Conservation (phyloP, 2,329 filamentous ascomycete species). For the Coniella lustricola region DNA sequence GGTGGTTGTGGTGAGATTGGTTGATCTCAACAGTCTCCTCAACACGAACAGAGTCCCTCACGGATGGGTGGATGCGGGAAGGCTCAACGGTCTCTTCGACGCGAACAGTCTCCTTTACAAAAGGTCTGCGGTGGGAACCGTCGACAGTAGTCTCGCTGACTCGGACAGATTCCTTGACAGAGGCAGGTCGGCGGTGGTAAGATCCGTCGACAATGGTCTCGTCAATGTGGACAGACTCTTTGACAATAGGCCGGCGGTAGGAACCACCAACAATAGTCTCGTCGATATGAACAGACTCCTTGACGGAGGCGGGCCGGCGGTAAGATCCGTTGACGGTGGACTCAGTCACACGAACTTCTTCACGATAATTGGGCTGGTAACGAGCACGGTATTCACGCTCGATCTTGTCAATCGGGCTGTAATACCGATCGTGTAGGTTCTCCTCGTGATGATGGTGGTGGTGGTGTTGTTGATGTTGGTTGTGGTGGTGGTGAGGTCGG, state of each 20-base stretch:
- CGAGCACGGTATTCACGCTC: constrained; percentile 61
- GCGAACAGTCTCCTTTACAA: constrained; percentile 27
- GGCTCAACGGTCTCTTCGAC: constrained; percentile 30
- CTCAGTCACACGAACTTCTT: constrained; percentile 30
- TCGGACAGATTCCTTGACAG: constrained; percentile 57
- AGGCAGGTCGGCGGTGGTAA: constrained; percentile 22
- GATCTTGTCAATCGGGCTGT: constrained; percentile 52
- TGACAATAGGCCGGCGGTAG: constrained; percentile 29
- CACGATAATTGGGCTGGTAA: constrained; percentile 43
- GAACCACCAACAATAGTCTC: constrained; percentile 27
- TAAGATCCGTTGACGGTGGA: constrained; percentile 32
- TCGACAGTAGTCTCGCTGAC: constrained; percentile 34
- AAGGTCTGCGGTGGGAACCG: constrained; percentile 27
- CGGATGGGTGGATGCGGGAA: constrained; percentile 34
- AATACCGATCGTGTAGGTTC: constrained; percentile 19
- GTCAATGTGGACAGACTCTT: constrained; percentile 26
- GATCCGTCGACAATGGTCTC: constrained; percentile 31
- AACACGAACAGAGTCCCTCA: constrained; percentile 18
- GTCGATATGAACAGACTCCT: constrained; percentile 26
- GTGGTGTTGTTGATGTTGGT: constrained; percentile 16
- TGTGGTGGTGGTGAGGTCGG: constrained; percentile 26
- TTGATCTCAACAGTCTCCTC: constrained; percentile 59
- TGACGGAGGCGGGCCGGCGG: constrained; percentile 24
- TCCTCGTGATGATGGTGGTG: constrained; percentile 26
- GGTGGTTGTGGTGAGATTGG: constrained; percentile 27